Base-by-base conservation (phyloP, 2,329 filamentous ascomycete genomes). In the Cercospora janseana region DNA sequence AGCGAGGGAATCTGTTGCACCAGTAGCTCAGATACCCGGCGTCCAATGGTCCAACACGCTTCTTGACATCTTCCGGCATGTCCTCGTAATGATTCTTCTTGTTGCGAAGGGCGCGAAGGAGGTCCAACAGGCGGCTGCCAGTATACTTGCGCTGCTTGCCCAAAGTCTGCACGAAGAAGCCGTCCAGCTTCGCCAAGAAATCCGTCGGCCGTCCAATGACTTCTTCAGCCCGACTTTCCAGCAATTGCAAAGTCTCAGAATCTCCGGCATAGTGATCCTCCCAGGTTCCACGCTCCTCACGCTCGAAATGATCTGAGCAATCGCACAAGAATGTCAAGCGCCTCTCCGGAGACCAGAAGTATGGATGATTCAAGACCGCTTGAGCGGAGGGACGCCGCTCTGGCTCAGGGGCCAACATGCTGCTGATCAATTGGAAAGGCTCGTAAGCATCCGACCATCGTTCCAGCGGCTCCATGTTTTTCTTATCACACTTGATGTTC, bases 61-160 rank as follows among this genome's bases (percentile, higher is more conserved):
- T 75, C 70, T 85, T 92, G 56, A 95, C 79, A 41, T 82, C 73
- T 10, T 91, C 87, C 5, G 87, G 80, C 88, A 98, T 92, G 68
- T 98, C 93, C 64, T 95, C 91, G 67, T 96, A 98, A 66, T 98
- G 93, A 58, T 97, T 95, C 63, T 87, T 88, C 79, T 98, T 98
- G 72, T 98, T 98, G 18, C 93, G 79, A 49, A 98, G 74, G 1
- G 92, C 93, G 1, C 93, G 81, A 15, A 98, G 73, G 16, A 98
- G 76, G 70, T 98, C 93, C 47, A 98, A 72, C 66, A 98, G 80
- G 38, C 83, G 81, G 1, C 81, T 79, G 0, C 91, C 91, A 0
- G 87, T 93, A 70, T 98, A 98, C 70, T 95, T 96, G 64, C 92
- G 82, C 71, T 97, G 92, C 72, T 94, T 95, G 51, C 90, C 91